These are phyloP conservation scores for Pichia deserticola DNA, from an alignment of 805 yeast genomes.

Conservation along the genomic window DNA sequence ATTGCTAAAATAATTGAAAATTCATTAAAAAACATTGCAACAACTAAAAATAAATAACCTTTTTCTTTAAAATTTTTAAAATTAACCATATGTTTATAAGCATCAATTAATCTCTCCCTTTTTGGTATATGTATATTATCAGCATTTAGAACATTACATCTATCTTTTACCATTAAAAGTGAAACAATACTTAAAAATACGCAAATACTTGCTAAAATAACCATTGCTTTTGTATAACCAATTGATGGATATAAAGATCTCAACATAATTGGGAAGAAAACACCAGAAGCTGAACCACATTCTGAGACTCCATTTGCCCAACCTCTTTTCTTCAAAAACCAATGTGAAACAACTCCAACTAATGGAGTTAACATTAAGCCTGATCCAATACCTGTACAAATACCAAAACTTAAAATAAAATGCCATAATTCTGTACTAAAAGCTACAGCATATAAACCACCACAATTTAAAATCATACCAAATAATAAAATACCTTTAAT, in stretches of 20 bases:
- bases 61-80: constrained; percentile 33
- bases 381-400: constrained; percentile 51
- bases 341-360: constrained; percentile 57
- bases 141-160: constrained; percentile 26
- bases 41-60: constrained; percentile 33
- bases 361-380: constrained; percentile 57
- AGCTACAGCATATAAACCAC: constrained; percentile 30
- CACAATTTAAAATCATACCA: constrained; percentile 37
- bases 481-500: constrained; percentile 36
- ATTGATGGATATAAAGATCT: constrained; percentile 39
- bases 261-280: constrained; percentile 46
- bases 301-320: constrained; percentile 45
- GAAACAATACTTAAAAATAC: constrained; percentile 32
- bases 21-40: constrained; percentile 40
- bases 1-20: constrained; percentile 39
- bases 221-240: constrained; percentile 51
- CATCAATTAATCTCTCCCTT: constrained; percentile 4
- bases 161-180: constrained; percentile 34
- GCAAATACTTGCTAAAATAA: constrained; percentile 44
- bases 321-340: constrained; percentile 56
- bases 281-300: constrained; percentile 47
- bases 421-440: constrained; percentile 47
- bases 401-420: constrained; percentile 53
- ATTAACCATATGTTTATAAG: constrained; percentile 28
- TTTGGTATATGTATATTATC: constrained; percentile 17